These are phyloP conservation scores for Russula brevipes DNA, from an alignment of 768 basidiomycete species.

Conservation along the genomic window DNA sequence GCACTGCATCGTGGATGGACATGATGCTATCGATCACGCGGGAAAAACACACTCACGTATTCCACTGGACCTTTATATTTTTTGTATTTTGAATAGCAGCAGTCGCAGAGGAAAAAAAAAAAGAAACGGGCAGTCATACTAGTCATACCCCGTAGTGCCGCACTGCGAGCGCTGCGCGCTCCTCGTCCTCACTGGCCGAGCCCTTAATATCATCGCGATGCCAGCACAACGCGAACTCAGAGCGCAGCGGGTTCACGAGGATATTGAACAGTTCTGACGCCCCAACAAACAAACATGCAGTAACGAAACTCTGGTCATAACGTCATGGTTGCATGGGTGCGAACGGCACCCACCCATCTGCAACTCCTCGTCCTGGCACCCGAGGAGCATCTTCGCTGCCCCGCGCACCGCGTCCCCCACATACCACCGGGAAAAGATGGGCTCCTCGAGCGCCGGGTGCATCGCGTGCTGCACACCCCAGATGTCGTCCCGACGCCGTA, in stretches of 20 bases:
- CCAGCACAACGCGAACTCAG: conserved; percentile 72
- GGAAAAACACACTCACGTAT: conserved; percentile 47
- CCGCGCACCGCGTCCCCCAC: conserved; percentile 46
- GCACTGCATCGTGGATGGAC: conserved; percentile 40
- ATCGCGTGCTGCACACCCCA: conserved; percentile 83
- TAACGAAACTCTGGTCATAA: background rate
- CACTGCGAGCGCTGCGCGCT: conserved; percentile 47
- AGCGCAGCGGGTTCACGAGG: conserved; percentile 59
- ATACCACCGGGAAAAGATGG: conserved; percentile 62
- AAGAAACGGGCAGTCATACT: conserved; percentile 33
- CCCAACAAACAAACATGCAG: background rate
- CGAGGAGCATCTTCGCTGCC: conserved; percentile 45
- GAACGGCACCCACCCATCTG: conserved; percentile 58
- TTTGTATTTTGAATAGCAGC: background rate
- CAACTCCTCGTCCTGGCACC: conserved; percentile 51
- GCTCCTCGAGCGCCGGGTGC: conserved; percentile 65
- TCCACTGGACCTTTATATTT: conserved; percentile 64
- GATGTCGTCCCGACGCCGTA: conserved; percentile 58
- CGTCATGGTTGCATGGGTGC: too few species aligned
- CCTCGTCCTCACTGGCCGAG: conserved; percentile 54
- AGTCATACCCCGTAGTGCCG: conserved; percentile 61
- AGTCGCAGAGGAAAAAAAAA: background rate
- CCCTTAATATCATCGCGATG: conserved; percentile 72
- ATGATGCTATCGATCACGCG: background rate
- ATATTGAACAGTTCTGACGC: conserved; percentile 65